Evolutionary conservation across 2,329 filamentous ascomycete species (phyloP), one percentile per base, ranked within the genome.

Genomic region (Thermomyces lanuginosus): DNA sequence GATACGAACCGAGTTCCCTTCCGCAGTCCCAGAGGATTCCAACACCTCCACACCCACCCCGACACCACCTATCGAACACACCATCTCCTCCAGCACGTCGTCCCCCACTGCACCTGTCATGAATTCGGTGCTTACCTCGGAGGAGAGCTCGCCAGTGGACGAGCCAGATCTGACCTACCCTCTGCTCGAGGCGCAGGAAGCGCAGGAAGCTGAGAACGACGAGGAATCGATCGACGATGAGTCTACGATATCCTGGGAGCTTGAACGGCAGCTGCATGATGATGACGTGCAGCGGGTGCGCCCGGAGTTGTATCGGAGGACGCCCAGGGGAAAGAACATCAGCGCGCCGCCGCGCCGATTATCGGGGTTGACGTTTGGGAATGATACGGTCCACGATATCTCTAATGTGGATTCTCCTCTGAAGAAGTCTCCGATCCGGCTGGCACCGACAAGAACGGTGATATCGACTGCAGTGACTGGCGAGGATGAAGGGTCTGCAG

Each of bases 181-280:
- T n/a, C n/a, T n/a, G n/a, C n/a, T n/a, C n/a, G n/a, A n/a, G n/a
- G n/a, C n/a, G n/a, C n/a, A n/a, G n/a, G n/a, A n/a, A n/a, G n/a
- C n/a, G n/a, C n/a, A n/a, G n/a, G n/a, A n/a, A n/a, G n/a, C n/a
- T n/a, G n/a, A n/a, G 26, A 30, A 29, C 18, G 41, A 36, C 10
- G 29, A 40, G 9, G 22, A 41, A 36, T 45, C 35, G 2, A 27
- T 47, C 6, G 50, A 52, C 26, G 49, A 48, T 22, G 41, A 45
- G 8, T 54, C 50, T 1, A 38, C 43, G 7, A 32, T 46, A 2
- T 54, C 50, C 2, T 55, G 43, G 38, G 38, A 35, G 10, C 28
- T 54, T 8, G 51, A 55, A 18, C 46, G 51, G 10, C 43, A 51
- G 22, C 39, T 54, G 21, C 44, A 54, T 16, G 41, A 47, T 7